Evolutionary conservation across 202 grass and related monocot genomes (phyloP).

Genomic region (Alloteropsis angusta): DNA sequence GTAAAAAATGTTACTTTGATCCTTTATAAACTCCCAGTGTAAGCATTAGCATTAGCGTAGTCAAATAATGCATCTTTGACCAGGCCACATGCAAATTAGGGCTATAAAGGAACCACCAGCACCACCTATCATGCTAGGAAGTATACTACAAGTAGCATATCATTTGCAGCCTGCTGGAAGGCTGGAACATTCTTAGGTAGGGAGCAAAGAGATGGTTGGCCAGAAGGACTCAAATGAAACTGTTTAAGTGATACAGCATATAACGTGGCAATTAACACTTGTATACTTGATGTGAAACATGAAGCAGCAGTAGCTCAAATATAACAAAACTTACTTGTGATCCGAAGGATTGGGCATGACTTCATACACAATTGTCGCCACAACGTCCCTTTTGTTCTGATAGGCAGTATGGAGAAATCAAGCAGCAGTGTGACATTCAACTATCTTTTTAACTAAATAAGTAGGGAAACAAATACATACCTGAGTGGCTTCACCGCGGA

Average conservation of each 20-base stretch:
- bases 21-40: not conserved
- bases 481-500: constrained; percentile 95
- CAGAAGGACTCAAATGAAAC: no score
- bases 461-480: constrained; percentile 34
- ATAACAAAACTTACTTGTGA: constrained; percentile 72
- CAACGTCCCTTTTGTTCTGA: constrained; percentile 97
- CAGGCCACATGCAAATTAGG: not conserved
- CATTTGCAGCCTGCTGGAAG: not conserved
- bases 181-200: not conserved
- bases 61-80: not conserved
- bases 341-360: constrained; percentile 87
- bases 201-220: no score
- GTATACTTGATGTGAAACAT: not conserved
- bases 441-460: constrained; percentile 14
- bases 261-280: not conserved
- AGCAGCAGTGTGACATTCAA: constrained; percentile 29
- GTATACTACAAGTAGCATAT: not conserved
- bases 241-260: no score
- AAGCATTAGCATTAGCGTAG: not conserved
- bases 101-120: not conserved
- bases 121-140: not conserved
- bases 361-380: constrained; percentile 98
- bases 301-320: not conserved
- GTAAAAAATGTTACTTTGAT: not conserved
- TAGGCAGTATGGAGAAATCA: not conserved